Percentiles rank a stretch among this genome's conserved stretches.
phyloP scores from a whole-genome alignment of 108 stramenopile genomes.

The Nitzschia sp. region DNA sequence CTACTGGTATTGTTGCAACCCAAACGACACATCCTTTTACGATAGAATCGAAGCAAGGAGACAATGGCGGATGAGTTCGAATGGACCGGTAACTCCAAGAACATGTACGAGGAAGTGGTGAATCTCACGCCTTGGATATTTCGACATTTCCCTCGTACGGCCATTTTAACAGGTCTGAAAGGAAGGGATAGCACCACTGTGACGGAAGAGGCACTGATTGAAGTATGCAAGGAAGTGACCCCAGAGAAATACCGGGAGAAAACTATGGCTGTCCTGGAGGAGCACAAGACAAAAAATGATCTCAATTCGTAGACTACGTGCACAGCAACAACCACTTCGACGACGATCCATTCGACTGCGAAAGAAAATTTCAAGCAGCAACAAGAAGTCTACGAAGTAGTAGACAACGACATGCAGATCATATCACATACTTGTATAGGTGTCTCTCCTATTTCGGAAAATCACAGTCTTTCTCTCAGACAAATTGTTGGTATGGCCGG shows the following conservation, averaged over 20 bases:
- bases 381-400: too few relatives aligned
- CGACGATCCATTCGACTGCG: too few relatives aligned
- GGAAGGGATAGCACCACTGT: neutral
- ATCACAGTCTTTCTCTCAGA: too few relatives aligned
- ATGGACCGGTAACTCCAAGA: neutral
- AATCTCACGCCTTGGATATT: neutral
- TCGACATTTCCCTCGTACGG: neutral
- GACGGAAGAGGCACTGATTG: neutral
- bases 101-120: neutral
- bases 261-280: neutral
- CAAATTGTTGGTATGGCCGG: too few relatives aligned
- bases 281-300: neutral
- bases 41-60: too few relatives aligned
- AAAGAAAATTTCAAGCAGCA: too few relatives aligned
- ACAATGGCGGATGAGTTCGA: neutral
- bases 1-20: neutral
- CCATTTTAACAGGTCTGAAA: neutral
- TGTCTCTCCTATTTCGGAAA: too few relatives aligned
- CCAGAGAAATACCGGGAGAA: neutral
- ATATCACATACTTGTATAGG: too few relatives aligned
- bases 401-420: too few relatives aligned
- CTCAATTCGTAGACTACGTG: too few relatives aligned
- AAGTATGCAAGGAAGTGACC: neutral
- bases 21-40: neutral
- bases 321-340: too few relatives aligned